Evolutionary conservation across 371 early-diverging fungal species (phyloP).

Genomic region (Mucor lusitanicus): DNA sequence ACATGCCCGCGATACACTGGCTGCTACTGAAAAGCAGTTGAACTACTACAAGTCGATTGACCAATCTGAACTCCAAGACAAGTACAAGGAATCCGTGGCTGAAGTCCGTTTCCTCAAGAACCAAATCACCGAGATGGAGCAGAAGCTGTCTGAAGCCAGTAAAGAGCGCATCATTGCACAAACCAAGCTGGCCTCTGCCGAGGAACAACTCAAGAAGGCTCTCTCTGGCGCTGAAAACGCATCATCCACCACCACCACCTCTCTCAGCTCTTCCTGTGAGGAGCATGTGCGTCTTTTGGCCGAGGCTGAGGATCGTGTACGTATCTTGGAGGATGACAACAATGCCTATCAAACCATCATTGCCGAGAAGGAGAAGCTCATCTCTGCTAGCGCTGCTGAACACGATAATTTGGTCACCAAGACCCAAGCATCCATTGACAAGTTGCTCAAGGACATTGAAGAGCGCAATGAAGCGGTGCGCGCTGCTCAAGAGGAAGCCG

Average conservation of each 20-base stretch:
- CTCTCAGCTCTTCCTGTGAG: not conserved
- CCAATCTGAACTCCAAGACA: constrained; percentile 5
- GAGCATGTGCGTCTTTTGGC: constrained; percentile 12
- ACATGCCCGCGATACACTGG: not conserved
- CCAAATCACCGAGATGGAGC: constrained; percentile 14
- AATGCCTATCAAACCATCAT: constrained; percentile 2
- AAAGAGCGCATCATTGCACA: constrained; percentile 20
- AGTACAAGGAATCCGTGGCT: constrained; percentile 8
- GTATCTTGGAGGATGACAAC: constrained; percentile 12
- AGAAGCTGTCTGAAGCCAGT: constrained; percentile 8
- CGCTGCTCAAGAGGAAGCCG: constrained; percentile 8
- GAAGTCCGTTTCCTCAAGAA: constrained; percentile 11
- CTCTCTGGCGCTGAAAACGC: not conserved
- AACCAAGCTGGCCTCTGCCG: constrained; percentile 15
- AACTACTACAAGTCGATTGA: constrained; percentile 13
- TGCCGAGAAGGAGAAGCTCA: not conserved
- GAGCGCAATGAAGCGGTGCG: not conserved
- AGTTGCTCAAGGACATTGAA: constrained; percentile 9
- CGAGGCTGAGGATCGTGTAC: constrained; percentile 17
- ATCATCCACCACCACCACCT: not conserved
- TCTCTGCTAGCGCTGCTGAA: not conserved
- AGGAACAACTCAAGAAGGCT: constrained; percentile 5
- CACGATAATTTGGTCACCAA: not conserved
- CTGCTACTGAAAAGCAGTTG: constrained; percentile 11
- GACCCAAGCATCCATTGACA: constrained; percentile 6